A percentile compares a stretch with the other conserved stretches of the same genome.
Evolutionary conservation across 2,329 filamentous ascomycete genomes (phyloP).

Genomic region (Cephalotrichum gorgonifer): DNA sequence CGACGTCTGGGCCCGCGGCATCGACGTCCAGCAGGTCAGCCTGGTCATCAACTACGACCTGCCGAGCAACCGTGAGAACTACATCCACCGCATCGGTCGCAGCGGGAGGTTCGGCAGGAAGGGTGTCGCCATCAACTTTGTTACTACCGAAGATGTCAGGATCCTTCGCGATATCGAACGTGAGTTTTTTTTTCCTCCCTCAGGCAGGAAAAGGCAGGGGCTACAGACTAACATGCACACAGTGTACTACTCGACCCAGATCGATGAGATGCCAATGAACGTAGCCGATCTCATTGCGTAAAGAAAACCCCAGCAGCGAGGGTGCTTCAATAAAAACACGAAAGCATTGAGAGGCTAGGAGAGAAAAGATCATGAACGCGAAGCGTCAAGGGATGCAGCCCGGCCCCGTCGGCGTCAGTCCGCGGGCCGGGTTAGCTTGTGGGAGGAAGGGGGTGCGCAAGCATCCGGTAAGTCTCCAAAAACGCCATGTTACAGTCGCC

Average conservation of each 20-base stretch:
- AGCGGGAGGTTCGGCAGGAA: conserved; percentile 94
- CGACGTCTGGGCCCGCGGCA: conserved; percentile 95
- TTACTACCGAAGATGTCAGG: conserved; percentile 94
- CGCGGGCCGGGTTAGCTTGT: background rate
- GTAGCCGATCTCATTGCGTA: conserved; percentile 53
- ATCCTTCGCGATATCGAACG: conserved; percentile 94
- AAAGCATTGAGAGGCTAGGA: background rate
- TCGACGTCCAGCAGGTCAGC: conserved; percentile 97
- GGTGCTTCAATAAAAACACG: too few species aligned
- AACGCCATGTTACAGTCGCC: background rate
- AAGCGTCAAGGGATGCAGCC: background rate
- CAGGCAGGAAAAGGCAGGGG: background rate
- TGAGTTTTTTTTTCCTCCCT: conserved; percentile 32
- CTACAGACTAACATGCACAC: background rate
- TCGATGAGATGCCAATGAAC: conserved; percentile 99
- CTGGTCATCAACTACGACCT: conserved; percentile 99
- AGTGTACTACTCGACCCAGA: conserved; percentile 95
- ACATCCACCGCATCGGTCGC: conserved; percentile 96
- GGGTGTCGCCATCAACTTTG: conserved; percentile 99
- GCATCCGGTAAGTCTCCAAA: conserved; percentile 4
- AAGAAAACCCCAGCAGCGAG: conserved; percentile 8
- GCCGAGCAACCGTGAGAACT: conserved; percentile 97
- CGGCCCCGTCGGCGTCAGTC: background rate
- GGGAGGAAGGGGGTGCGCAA: conserved; percentile 9
- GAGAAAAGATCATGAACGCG: background rate